A percentile compares a stretch with the other conserved stretches of the same genome.
Evolutionary conservation across 2,329 filamentous ascomycete species (phyloP).

Genomic region (Epichloe uncinata): DNA sequence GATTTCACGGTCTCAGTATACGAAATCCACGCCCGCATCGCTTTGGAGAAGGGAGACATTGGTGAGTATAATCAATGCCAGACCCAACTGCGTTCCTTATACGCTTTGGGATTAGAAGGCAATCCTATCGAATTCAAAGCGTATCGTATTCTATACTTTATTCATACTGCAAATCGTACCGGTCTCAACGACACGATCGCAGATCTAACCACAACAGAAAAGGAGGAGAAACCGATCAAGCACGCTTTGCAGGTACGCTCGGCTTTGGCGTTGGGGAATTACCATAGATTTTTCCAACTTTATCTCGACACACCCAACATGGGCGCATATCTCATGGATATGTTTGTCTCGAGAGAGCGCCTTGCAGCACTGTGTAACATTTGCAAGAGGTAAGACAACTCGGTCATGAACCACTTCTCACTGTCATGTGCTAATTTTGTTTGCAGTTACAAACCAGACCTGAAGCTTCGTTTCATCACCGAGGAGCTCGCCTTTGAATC

Average conservation of each 20-base stretch:
- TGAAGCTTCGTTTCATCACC: conserved; percentile 82
- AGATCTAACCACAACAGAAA: conserved; percentile 98
- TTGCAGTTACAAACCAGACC: conserved; percentile 75
- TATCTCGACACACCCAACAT: conserved; percentile 92
- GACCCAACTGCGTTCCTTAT: conserved; percentile 88
- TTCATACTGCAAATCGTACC: conserved; percentile 95
- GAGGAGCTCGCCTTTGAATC: conserved; percentile 94
- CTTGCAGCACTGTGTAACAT: conserved; percentile 82
- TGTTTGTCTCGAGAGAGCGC: conserved; percentile 92
- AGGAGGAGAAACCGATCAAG: conserved; percentile 69
- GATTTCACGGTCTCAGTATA: conserved; percentile 95
- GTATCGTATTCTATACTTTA: conserved; percentile 98
- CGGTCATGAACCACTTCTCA: background rate
- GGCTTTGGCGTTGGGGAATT: conserved; percentile 84
- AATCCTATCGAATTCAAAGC: conserved; percentile 94
- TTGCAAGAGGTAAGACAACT: conserved; percentile 62
- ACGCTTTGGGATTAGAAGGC: conserved; percentile 74
- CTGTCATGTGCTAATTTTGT: background rate
- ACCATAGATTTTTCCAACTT: conserved; percentile 94
- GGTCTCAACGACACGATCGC: conserved; percentile 96
- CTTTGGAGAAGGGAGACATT: conserved; percentile 93
- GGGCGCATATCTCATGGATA: conserved; percentile 97
- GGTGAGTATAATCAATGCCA: conserved; percentile 99
- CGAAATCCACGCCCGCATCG: conserved; percentile 94
- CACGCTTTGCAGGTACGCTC: conserved; percentile 88